phyloP scores from a whole-genome alignment of 202 grass and related monocot species.

The Setaria italica region DNA sequence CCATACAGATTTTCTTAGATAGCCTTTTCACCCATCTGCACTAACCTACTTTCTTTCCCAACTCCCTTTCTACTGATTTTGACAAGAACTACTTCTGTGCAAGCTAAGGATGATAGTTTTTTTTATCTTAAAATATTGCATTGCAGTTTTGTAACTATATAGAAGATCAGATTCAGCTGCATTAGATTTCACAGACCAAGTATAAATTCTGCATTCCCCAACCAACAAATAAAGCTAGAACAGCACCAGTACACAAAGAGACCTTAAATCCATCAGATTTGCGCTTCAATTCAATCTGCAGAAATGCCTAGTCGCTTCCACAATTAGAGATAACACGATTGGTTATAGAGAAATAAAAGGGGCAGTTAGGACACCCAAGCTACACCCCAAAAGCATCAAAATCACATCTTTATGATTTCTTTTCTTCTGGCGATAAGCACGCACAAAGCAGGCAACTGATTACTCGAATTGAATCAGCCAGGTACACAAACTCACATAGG shows the following conservation, averaged over 20 bases:
- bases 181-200: conserved; percentile 16
- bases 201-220: background rate
- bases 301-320: background rate
- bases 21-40: background rate
- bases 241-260: conserved; percentile 23
- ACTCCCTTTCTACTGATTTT: conserved; percentile 16
- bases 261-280: background rate
- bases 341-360: conserved; percentile 35
- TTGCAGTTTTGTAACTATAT: background rate
- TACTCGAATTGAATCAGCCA: conserved; percentile 50
- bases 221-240: conserved; percentile 1
- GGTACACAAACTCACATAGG: conserved; percentile 27
- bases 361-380: conserved; percentile 51
- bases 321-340: conserved; percentile 9
- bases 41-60: conserved; percentile 1
- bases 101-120: background rate
- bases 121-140: background rate
- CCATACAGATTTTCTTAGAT: conserved; percentile 8
- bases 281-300: conserved; percentile 6
- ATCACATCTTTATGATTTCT: conserved; percentile 47
- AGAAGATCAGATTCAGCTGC: conserved; percentile 13
- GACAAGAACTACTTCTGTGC: conserved; percentile 10
- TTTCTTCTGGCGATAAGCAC: conserved; percentile 56
- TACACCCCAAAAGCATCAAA: conserved; percentile 57
- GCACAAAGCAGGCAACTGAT: conserved; percentile 38